phyloP scores from a whole-genome alignment of 306 rosid genomes.

The Myrica gale region DNA sequence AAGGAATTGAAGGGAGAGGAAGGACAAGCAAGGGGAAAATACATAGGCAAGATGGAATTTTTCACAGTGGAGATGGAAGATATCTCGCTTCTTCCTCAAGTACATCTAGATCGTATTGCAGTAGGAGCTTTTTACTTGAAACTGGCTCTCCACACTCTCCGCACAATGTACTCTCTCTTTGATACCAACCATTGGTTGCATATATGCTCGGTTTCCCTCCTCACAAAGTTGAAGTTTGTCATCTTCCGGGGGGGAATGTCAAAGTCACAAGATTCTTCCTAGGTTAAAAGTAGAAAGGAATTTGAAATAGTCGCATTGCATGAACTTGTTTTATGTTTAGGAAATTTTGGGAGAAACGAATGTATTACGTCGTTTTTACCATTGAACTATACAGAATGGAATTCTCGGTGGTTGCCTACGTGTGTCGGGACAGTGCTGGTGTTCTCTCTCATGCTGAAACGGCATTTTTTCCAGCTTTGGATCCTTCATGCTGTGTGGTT shows the following conservation, averaged over 20 bases:
- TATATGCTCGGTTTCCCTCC: background rate
- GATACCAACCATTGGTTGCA: slow-evolving; percentile 21
- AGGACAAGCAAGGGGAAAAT: slow-evolving; percentile 70
- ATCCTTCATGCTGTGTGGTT: too few relatives aligned
- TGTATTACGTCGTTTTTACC: background rate
- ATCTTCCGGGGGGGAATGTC: background rate
- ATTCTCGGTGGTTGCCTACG: background rate
- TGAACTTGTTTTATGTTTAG: background rate
- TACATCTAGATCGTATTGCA: slow-evolving; percentile 91
- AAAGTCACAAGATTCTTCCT: slow-evolving; percentile 1
- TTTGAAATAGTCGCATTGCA: background rate
- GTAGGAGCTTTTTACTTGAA: slow-evolving; percentile 93
- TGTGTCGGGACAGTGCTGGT: too few relatives aligned
- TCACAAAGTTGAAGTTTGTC: background rate
- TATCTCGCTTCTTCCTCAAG: slow-evolving; percentile 95
- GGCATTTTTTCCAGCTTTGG: too few relatives aligned
- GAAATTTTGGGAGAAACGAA: slow-evolving; percentile 8
- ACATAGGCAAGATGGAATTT: slow-evolving; percentile 50
- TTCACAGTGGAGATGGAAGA: slow-evolving; percentile 81
- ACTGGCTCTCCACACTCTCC: slow-evolving; percentile 84
- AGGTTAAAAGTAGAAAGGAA: slow-evolving; percentile 5
- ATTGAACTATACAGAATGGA: background rate
- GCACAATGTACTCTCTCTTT: slow-evolving; percentile 51
- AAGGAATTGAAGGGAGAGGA: slow-evolving; percentile 54
- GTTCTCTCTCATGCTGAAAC: too few relatives aligned